Base-by-base conservation (phyloP, 352 stramenopile species). In the Pythium graminicola region DNA sequence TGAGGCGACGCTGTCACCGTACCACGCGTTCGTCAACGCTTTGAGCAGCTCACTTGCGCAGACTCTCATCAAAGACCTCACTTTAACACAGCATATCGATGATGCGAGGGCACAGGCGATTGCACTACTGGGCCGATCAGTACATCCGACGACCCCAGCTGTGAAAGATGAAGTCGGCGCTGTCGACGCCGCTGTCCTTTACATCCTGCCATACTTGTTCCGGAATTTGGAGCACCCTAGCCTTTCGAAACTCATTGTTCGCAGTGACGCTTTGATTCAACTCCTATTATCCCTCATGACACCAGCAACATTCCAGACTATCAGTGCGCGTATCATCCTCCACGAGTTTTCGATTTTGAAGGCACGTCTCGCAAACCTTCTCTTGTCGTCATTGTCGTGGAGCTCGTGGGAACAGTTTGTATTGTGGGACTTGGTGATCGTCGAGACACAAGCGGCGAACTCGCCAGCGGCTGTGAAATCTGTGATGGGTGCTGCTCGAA, bases 351-450 rank as follows among this genome's bases (percentile, higher is more conserved):
- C 71, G 6, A 66, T 93, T 40, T 81, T 90, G 33, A 73, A 75
- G 43, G 77, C 69, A n/a, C 80, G 76, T 1, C 57, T 89, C 14
- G 66, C 80, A 14, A 91, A 81, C 33, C 69, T 89, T 3, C 54
- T 93, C 16, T 60, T 91, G 6, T 80, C 80, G 23, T 93, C 82
- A 14, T 62, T 93, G 11, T 62, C 85, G 45, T 93, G 82, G 82
- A 89, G 61, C 13, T 90, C 82, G 16, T 93, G 80, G 80, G 80
- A 93, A 45, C 82, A 93, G 57, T 86, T 76, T 38, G 72, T 71
- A 1, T 66, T 89, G 51, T 93, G 82, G 82, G 82, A 93, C 56
- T 65, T 93, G 13, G 70, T 91, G 6, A 51, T 88, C 0, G 65
- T 73, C 0, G 82, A 93, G 49, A 70, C 83, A 6, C 76, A 89